These are phyloP conservation scores for Tetrahymena thermophila DNA, from an alignment of 73 alveolate genomes.

Conservation along the genomic window DNA sequence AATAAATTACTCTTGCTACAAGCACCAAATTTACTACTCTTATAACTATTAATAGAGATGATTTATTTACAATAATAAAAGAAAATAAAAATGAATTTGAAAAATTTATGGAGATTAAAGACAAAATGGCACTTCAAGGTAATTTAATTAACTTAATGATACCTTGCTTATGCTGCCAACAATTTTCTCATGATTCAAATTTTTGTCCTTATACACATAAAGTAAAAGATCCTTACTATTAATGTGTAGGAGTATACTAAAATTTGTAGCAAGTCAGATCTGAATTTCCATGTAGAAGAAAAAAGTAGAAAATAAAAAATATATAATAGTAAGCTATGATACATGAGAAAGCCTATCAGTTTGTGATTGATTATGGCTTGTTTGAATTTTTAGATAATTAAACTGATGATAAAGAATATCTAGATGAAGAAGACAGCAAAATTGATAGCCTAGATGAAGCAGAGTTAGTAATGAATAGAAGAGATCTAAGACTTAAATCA, in stretches of 20 bases:
- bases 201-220: background rate
- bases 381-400: background rate
- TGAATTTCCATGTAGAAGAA: background rate
- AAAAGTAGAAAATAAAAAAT: background rate
- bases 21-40: background rate
- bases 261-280: background rate
- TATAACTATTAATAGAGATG: background rate
- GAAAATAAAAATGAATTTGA: background rate
- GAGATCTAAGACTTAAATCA: background rate
- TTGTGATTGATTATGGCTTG: background rate
- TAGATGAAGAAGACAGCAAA: background rate
- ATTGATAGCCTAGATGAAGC: background rate
- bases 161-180: background rate
- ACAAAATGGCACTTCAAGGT: background rate
- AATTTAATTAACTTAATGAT: background rate
- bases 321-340: background rate
- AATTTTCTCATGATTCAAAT: background rate
- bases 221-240: background rate
- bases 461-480: background rate
- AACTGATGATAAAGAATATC: background rate
- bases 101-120: background rate
- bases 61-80: background rate
- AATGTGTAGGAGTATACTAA: background rate
- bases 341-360: background rate
- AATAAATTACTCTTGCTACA: background rate